Percentiles rank a stretch among this genome's conserved stretches.
Evolutionary conservation across 2,329 filamentous ascomycete genomes (phyloP).

Genomic region (Fusarium abutilonis): DNA sequence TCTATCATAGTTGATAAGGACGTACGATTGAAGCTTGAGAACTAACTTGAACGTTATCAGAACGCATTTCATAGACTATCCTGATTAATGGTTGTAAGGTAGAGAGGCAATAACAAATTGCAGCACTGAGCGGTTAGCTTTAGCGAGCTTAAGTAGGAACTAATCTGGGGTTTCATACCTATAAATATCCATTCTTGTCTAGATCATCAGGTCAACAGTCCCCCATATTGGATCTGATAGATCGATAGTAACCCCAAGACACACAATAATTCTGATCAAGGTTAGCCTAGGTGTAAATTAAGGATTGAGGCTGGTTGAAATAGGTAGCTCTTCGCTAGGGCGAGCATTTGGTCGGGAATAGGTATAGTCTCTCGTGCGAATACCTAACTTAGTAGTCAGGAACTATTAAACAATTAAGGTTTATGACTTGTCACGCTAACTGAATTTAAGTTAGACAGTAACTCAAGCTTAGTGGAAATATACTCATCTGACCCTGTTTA

Average conservation of each 20-base stretch:
- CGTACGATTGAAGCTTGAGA: background rate
- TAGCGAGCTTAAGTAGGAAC: rapidly evolving
- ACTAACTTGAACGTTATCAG: background rate
- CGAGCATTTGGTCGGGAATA: too few relatives aligned
- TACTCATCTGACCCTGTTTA: too few relatives aligned
- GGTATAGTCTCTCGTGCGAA: too few relatives aligned
- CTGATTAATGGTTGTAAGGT: background rate
- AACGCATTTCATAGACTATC: background rate
- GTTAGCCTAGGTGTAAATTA: too few relatives aligned
- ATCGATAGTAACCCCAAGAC: background rate
- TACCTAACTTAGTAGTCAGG: too few relatives aligned
- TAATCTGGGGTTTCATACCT: background rate
- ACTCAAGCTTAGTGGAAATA: too few relatives aligned
- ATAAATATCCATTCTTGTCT: conserved; percentile 15
- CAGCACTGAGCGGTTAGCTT: background rate
- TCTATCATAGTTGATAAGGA: background rate
- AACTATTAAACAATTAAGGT: too few relatives aligned
- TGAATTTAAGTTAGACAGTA: too few relatives aligned
- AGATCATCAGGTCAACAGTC: conserved; percentile 8
- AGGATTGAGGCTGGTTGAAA: too few relatives aligned
- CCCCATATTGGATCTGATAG: conserved; percentile 8
- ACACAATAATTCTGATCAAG: too few relatives aligned
- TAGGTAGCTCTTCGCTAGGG: too few relatives aligned
- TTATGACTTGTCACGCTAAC: too few relatives aligned
- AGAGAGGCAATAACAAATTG: conserved; percentile 5